These are phyloP conservation scores for Zygoascus meyerae DNA, from an alignment of 1,139 yeast genomes.

Conservation along the genomic window DNA sequence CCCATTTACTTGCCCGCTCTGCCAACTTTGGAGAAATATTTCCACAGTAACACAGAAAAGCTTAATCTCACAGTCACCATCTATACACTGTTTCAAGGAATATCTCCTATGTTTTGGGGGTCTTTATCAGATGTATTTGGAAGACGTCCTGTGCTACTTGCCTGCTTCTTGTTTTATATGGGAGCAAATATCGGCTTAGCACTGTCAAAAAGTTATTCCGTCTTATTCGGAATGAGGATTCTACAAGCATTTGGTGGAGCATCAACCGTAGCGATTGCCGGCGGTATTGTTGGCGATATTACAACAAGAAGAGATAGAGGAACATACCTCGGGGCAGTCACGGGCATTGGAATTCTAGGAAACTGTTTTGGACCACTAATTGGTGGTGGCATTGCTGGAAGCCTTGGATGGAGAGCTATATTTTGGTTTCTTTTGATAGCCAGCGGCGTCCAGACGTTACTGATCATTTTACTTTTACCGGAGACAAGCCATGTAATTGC, in stretches of 20 bases:
- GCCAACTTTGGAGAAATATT: constrained; percentile 46
- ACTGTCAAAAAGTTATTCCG: constrained; percentile 46
- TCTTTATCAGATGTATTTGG: constrained; percentile 64
- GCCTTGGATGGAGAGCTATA: constrained; percentile 68
- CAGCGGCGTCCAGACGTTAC: constrained; percentile 41
- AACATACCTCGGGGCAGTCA: constrained; percentile 51
- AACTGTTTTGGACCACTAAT: constrained; percentile 71
- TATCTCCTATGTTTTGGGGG: constrained; percentile 56
- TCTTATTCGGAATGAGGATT: constrained; percentile 53
- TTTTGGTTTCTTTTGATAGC: constrained; percentile 69
- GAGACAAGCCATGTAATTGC: constrained; percentile 66
- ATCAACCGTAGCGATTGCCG: constrained; percentile 59
- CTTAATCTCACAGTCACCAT: constrained; percentile 66
- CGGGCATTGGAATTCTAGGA: constrained; percentile 64
- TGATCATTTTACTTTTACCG: constrained; percentile 43
- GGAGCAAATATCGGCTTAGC: constrained; percentile 61
- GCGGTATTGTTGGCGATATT: constrained; percentile 66
- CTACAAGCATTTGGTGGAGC: constrained; percentile 67
- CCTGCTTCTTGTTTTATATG: constrained; percentile 49
- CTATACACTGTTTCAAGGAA: constrained; percentile 64
- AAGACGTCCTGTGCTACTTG: constrained; percentile 56
- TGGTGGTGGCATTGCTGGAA: constrained; percentile 58
- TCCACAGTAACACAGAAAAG: constrained; percentile 47
- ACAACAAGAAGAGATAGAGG: constrained; percentile 61
- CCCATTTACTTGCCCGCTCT: constrained; percentile 74